Conservation (phyloP, 2,329 filamentous ascomycete species). For the Beauveria scarabaeidicola region DNA sequence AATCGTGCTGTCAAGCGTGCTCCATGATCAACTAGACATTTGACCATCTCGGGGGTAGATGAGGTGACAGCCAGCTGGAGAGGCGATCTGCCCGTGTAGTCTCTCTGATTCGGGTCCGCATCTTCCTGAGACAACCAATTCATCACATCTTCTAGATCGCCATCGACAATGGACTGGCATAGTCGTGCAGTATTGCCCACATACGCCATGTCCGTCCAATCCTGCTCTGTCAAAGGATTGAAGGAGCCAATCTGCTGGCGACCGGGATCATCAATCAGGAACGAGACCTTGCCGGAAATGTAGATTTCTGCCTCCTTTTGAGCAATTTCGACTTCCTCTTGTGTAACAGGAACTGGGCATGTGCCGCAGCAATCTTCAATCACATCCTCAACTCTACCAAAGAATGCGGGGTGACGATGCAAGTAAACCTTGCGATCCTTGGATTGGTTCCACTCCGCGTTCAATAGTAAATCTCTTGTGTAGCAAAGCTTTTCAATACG, state of each 20-base stretch:
- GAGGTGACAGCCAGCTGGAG: conserved; percentile 66
- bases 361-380: conserved; percentile 74
- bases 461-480: conserved; percentile 71
- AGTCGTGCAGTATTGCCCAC: conserved; percentile 68
- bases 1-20: conserved; percentile 66
- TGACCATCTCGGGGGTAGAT: conserved; percentile 62
- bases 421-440: conserved; percentile 68
- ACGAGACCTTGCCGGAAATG: conserved; percentile 63
- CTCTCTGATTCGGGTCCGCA: conserved; percentile 62
- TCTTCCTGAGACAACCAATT: conserved; percentile 62
- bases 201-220: conserved; percentile 91
- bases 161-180: conserved; percentile 73
- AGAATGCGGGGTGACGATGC: conserved; percentile 80
- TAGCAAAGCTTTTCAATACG: conserved; percentile 77
- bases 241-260: conserved; percentile 65
- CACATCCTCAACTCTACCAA: conserved; percentile 66
- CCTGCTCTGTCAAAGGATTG: conserved; percentile 70
- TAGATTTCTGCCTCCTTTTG: conserved; percentile 68
- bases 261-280: conserved; percentile 74
- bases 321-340: conserved; percentile 62
- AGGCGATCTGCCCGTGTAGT: conserved; percentile 71
- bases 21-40: conserved; percentile 61
- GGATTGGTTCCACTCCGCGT: conserved; percentile 77
- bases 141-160: conserved; percentile 59
- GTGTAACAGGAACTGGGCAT: conserved; percentile 61